Evolutionary conservation across 2,329 filamentous ascomycete species (phyloP), one percentile per base, ranked within the genome.

Genomic region (Fusarium pilosicola): DNA sequence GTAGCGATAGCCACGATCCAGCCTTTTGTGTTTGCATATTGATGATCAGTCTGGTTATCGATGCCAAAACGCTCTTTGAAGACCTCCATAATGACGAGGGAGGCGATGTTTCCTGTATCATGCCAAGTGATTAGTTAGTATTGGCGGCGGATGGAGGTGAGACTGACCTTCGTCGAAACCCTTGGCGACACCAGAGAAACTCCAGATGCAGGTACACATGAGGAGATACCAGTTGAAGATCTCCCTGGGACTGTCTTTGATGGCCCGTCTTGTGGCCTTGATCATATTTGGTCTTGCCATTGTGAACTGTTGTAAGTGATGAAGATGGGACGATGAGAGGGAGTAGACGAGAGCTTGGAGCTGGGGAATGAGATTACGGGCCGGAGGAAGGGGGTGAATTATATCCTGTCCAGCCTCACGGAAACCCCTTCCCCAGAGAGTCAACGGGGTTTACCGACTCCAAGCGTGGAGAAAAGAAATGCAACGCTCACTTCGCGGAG

Each of bases 1-100:
- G 79, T 80, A 9, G 79, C 78, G 22, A 80, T 80, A 8, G 79
- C 74, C 0, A 80, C 78, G n/a, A 80, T 78, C 79, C 79, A 80
- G 4, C 79, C 79, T 38, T 80, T 80, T 2, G 79, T 80, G 48
- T 77, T 71, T 17, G 79, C 76, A 24, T 77, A 80, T 34, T 78
- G 68, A 14, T 58, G 18, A 1, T 80, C 79, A 22, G 76, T 73
- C 22, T 76, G 74, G 0, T 77, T 24, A 6, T 62, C 65, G 20
- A 80, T 54, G 5, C 76, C 76, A 32, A 80, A 80, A 0, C 70
- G 61, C 18, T 78, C 61, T 45, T 78, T 77, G 65, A 80, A 80
- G 6, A 68, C 51, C 2, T 71, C 68, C 79, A 79, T 79, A 7
- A 78, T 75, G 32, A 80, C 79, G 6, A 79, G 60, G 1, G 78